Conservation (phyloP, 2,329 filamentous ascomycete genomes). For the Chaetomium globosum region DNA sequence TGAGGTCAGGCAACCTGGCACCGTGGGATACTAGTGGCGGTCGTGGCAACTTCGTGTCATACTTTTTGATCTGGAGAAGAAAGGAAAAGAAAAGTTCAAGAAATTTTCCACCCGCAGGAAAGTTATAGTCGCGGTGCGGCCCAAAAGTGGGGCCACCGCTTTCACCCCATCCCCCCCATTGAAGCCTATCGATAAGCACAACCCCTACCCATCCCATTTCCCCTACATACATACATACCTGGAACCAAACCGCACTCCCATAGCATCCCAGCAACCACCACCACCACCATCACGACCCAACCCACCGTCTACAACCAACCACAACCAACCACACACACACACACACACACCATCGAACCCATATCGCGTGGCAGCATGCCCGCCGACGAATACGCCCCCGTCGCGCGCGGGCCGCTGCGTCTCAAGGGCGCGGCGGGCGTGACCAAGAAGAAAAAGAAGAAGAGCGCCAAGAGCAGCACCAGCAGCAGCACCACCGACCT, state of each 20-base stretch:
- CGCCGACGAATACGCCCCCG: constrained; percentile 71
- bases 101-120: constrained; percentile 38
- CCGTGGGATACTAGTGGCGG: constrained; percentile 61
- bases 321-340: neutral
- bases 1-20: constrained; percentile 63
- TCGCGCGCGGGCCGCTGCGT: constrained; percentile 73
- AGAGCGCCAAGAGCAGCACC: constrained; percentile 51
- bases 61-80: constrained; percentile 64
- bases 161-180: neutral
- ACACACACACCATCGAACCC: neutral
- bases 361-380: constrained; percentile 55
- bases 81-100: constrained; percentile 48
- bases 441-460: constrained; percentile 65
- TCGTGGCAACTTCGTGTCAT: constrained; percentile 63
- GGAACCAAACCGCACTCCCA: neutral
- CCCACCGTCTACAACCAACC: too few species aligned
- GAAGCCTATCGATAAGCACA: neutral
- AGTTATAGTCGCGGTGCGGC: constrained; percentile 24
- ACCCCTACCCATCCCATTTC: neutral
- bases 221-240: neutral
- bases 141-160: constrained; percentile 21
- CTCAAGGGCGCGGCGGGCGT: constrained; percentile 69
- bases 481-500: constrained; percentile 43
- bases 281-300: neutral
- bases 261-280: neutral